Base-by-base conservation (phyloP, 345 rosid species). In the Linum usitatissimum region DNA sequence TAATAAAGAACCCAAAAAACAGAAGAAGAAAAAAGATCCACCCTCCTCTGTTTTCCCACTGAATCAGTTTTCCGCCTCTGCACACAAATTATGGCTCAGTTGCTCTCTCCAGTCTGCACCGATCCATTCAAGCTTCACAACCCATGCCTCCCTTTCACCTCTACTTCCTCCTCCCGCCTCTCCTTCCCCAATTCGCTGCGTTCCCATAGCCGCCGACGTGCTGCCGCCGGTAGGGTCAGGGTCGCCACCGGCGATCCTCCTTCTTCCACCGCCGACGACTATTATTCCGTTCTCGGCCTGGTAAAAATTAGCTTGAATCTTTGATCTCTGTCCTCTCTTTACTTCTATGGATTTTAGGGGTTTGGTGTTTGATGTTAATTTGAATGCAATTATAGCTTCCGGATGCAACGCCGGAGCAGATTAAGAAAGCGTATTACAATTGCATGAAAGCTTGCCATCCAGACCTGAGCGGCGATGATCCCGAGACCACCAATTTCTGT, bases 371-470 rank as follows among this genome's bases (percentile, higher is more conserved):
- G 59, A 19, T 55, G 10, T 20, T 5, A 18, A n/a, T 55, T 1
- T n/a, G 0, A 4, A 17, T 18, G 63, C 64, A 55, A 20, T 19
- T 15, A 28, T 71, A 84, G 98, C 88, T 81, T 65, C 97, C 99
- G 30, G 91, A 89, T 83, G 96, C 99, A 15, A 80, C 91, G 12
- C 90, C 76, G 17, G 87, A 68, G 51, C 89, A 92, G 84, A 92
- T 92, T 54, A 92, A 87, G 84, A 84, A 85, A 74, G 97, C 99
- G 0, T 92, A 92, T 68, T 89, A 92, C 73, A 92, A 86, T 60
- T 92, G 97, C 85, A 92, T 92, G 96, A 92, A 89, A 70, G 82
- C 85, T 55, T 92, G 99, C 4, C 99, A 92, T 84, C 97, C 99
- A 3, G 99, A 92, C 51, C 76, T 92, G 71, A 92, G 96, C 53